Evolutionary conservation across 1,284 basidiomycete genomes (phyloP).

Genomic region (Cutaneotrichosporon cutaneum): DNA sequence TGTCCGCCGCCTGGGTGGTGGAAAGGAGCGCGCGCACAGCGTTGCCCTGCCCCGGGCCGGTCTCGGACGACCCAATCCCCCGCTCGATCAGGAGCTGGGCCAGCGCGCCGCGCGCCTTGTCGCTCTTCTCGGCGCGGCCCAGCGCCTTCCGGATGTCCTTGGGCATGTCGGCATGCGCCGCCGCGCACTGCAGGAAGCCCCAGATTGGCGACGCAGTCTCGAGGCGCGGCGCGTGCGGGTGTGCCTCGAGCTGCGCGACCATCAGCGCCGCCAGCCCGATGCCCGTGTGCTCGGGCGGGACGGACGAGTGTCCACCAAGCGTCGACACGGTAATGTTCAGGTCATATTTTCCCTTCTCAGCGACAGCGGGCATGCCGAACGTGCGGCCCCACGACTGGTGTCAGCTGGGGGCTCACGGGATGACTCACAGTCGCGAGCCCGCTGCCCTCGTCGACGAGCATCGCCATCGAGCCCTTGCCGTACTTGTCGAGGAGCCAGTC

Average conservation of each 20-base stretch:
- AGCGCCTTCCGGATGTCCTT: conserved; percentile 37
- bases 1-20: conserved; percentile 48
- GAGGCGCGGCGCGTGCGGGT: conserved; percentile 49
- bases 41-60: background rate
- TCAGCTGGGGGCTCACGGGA: conserved; percentile 30
- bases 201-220: conserved; percentile 21
- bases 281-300: conserved; percentile 54
- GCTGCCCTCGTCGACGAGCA: conserved; percentile 52
- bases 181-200: conserved; percentile 53
- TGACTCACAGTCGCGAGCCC: conserved; percentile 29
- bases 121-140: conserved; percentile 34
- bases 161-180: conserved; percentile 50
- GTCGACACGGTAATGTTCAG: conserved; percentile 48
- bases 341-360: conserved; percentile 48
- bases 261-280: conserved; percentile 54
- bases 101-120: conserved; percentile 44
- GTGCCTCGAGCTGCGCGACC: conserved; percentile 49
- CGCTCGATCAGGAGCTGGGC: conserved; percentile 9
- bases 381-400: conserved; percentile 40
- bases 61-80: conserved; percentile 23
- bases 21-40: background rate
- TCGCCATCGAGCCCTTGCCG: conserved; percentile 46
- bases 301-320: conserved; percentile 53
- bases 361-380: conserved; percentile 45
- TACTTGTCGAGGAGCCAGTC: conserved; percentile 48